phyloP scores from a whole-genome alignment of 192 early-diverging fungal species.

The Backusella australiensis region DNA sequence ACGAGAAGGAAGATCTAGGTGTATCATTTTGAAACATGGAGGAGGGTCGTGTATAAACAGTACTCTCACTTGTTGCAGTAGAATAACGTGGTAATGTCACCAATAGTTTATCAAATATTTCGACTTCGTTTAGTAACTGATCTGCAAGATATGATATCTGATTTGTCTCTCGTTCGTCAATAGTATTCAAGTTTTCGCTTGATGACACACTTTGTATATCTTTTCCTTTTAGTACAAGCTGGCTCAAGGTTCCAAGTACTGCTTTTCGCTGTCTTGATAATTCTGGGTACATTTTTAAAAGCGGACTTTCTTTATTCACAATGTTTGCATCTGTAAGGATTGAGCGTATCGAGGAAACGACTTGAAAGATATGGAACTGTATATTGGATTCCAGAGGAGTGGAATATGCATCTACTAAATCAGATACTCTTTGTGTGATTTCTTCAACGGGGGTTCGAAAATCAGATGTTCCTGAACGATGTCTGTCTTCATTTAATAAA shows the following conservation, averaged over 20 bases:
- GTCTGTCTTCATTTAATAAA: slow-evolving; percentile 17
- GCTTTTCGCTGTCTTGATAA: slow-evolving; percentile 27
- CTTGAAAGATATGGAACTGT: slow-evolving; percentile 18
- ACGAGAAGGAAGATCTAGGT: background rate
- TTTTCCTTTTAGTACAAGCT: slow-evolving; percentile 30
- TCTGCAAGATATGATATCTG: slow-evolving; percentile 21
- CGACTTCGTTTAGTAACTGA: slow-evolving; percentile 22
- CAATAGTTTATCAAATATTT: slow-evolving; percentile 13
- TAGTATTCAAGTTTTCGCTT: background rate
- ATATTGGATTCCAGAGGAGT: slow-evolving; percentile 5
- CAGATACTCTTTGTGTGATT: slow-evolving; percentile 4
- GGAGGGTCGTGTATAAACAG: background rate
- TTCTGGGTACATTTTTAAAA: slow-evolving; percentile 30
- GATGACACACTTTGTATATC: background rate
- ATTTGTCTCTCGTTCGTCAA: background rate
- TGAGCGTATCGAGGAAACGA: slow-evolving; percentile 21
- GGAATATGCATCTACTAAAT: slow-evolving; percentile 15
- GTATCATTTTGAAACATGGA: slow-evolving; percentile 1
- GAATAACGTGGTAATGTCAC: background rate
- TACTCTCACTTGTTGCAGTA: background rate
- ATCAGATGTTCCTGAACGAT: slow-evolving; percentile 18
- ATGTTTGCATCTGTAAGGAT: slow-evolving; percentile 19
- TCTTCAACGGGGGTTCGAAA: slow-evolving; percentile 18
- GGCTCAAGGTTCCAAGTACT: slow-evolving; percentile 25
- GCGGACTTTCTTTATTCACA: slow-evolving; percentile 33